Conservation (phyloP, 148 eudicot species). For the Dianthus caryophyllus region DNA sequence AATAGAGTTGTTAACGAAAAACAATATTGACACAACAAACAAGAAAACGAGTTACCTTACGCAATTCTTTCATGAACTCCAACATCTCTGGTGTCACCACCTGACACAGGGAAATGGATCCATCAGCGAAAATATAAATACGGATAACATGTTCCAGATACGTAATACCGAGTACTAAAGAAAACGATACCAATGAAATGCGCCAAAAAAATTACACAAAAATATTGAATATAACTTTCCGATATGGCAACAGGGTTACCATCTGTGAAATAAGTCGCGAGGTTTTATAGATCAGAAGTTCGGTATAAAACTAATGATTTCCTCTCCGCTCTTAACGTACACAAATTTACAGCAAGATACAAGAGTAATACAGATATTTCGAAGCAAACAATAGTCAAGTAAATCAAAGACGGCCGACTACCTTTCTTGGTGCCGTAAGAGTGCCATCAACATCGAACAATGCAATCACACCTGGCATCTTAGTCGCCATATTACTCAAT, state of each 20-base stretch:
- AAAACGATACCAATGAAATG: background rate
- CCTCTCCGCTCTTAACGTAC: background rate
- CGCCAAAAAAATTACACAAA: background rate
- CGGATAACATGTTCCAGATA: background rate
- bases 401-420: constrained; percentile 13
- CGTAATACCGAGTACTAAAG: background rate
- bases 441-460: constrained; percentile 97
- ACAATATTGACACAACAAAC: too few species aligned
- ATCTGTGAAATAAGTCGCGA: background rate
- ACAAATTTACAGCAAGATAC: background rate
- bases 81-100: constrained; percentile 29
- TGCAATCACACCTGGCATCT: constrained; percentile 71
- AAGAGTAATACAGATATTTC: background rate
- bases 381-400: background rate
- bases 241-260: background rate
- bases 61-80: constrained; percentile 30
- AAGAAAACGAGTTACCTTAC: constrained; percentile 19
- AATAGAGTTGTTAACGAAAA: background rate
- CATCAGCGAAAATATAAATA: background rate
- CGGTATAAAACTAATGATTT: background rate
- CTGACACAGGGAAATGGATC: constrained; percentile 9
- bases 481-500: constrained; percentile 46
- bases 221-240: background rate
- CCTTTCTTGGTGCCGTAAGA: constrained; percentile 87
- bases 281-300: background rate